Base-by-base conservation (phyloP, 148 eudicot genomes). In the Vaccinium myrtillus region DNA sequence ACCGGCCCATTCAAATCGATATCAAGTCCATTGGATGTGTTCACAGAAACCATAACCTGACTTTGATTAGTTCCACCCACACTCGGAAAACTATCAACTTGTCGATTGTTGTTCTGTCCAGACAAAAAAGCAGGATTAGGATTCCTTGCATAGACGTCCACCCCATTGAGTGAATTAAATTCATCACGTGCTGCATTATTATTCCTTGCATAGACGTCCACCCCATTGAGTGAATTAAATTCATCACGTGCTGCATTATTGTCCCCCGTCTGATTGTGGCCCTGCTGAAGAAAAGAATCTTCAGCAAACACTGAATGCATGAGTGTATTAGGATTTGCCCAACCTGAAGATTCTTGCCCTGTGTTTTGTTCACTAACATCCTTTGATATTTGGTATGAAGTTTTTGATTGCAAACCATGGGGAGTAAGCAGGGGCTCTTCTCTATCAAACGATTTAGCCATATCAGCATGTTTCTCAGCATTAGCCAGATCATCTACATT, bases 81-180 rank as follows among this genome's bases (percentile, higher is more conserved):
- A 78, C 83, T 59, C 25, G 87, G 86, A 65, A 75, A 83, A 88
- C 25, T 80, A 6, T 77, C 89, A 74, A 78, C 79, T 61, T n/a
- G 75, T 80, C 82, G 86, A 81, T 82, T 58, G 9, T 82, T 59
- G 25, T 81, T 86, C 75, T 93, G 91, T 85, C 81, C 90, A 86
- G 89, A 83, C 49, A 84, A 11, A 81, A 78, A 50, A 51, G 12
- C n/a, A 75, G 61, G 80, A 55, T 80, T 86, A n/a, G 56, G 65
- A 78, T n/a, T n/a, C n/a, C 82, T 84, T 70, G 54, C 82, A n/a
- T 82, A 67, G 75, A 73, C 51, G 21, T 84, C 83, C 8, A 76
- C 67, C 21, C 55, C 82, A 77, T 79, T 77, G 51, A 65, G 51
- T 53, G 81, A 75, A 61, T 53, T 79, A 50, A 84, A 83, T 43